These are phyloP conservation scores for Spergularia bocconei DNA, from an alignment of 148 eudicot genomes.

Conservation along the genomic window DNA sequence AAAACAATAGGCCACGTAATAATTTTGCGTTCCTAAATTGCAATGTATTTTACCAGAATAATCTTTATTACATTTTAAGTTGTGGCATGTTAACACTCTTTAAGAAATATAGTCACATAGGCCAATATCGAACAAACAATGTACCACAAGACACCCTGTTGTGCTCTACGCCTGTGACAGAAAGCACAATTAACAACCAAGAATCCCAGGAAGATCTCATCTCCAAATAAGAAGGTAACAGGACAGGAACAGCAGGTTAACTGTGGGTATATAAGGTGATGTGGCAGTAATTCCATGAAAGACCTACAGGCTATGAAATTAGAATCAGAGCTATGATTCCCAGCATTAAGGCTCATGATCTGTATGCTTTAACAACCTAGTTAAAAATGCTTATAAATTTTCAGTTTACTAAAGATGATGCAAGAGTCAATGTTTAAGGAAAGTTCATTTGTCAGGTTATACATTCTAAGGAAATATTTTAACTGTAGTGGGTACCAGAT, in stretches of 20 bases:
- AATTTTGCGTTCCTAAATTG: neutral
- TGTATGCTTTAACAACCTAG: neutral
- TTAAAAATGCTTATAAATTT: neutral
- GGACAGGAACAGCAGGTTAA: neutral
- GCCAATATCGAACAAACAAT: neutral
- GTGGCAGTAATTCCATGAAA: neutral
- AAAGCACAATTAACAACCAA: neutral
- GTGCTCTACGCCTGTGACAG: neutral
- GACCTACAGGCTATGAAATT: neutral
- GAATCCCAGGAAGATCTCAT: neutral
- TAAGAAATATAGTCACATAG: neutral
- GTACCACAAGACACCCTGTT: neutral
- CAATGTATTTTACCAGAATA: neutral
- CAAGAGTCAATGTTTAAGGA: neutral
- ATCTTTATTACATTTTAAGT: no score
- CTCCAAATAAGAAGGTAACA: neutral
- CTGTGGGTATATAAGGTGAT: neutral
- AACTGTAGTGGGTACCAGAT: conserved; percentile 33
- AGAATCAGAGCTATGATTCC: neutral
- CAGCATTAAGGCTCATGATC: neutral
- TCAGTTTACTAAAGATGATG: neutral
- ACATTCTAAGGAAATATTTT: conserved; percentile 9
- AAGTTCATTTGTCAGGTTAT: neutral
- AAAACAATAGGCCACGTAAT: neutral
- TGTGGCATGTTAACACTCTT: neutral